Percentiles rank a stretch among this genome's conserved stretches.
phyloP scores from a whole-genome alignment of 805 yeast genomes.

The Cyberlindnera suaveolens region DNA sequence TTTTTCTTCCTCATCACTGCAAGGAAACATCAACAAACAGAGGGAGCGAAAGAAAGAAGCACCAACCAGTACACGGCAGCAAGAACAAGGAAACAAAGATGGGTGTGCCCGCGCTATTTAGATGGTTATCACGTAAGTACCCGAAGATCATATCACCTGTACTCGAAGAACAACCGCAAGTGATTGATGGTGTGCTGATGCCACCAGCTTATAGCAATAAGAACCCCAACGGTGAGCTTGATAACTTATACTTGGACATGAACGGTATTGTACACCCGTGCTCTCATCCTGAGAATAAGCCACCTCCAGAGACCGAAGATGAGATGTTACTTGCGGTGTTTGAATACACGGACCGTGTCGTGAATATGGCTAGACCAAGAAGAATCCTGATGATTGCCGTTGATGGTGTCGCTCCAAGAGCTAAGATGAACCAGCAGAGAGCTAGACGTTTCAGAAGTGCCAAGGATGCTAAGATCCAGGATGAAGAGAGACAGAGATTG shows the following conservation, averaged over 20 bases:
- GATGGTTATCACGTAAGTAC: constrained; percentile 91
- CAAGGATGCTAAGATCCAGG: constrained; percentile 76
- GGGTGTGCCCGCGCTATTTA: constrained; percentile 98
- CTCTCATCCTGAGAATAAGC: constrained; percentile 94
- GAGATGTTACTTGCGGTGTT: constrained; percentile 95
- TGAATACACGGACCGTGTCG: constrained; percentile 85
- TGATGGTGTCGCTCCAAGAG: constrained; percentile 98
- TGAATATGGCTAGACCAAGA: constrained; percentile 92
- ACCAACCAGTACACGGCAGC: too few relatives aligned
- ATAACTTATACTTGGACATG: constrained; percentile 93
- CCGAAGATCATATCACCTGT: constrained; percentile 94
- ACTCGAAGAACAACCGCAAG: constrained; percentile 59
- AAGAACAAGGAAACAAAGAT: constrained; percentile 26
- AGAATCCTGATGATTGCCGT: constrained; percentile 92
- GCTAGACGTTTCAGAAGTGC: constrained; percentile 91
- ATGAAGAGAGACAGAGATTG: constrained; percentile 58
- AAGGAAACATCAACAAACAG: too few relatives aligned
- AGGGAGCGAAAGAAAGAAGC: too few relatives aligned
- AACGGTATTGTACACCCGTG: constrained; percentile 99
- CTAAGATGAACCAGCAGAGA: constrained; percentile 96
- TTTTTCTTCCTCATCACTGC: too few relatives aligned
- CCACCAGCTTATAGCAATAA: constrained; percentile 67
- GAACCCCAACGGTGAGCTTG: constrained; percentile 94
- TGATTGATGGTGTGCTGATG: constrained; percentile 52
- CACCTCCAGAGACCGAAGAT: constrained; percentile 94